Evolutionary conservation across 352 stramenopile species (phyloP).

Genomic region (Discostella stelligera): DNA sequence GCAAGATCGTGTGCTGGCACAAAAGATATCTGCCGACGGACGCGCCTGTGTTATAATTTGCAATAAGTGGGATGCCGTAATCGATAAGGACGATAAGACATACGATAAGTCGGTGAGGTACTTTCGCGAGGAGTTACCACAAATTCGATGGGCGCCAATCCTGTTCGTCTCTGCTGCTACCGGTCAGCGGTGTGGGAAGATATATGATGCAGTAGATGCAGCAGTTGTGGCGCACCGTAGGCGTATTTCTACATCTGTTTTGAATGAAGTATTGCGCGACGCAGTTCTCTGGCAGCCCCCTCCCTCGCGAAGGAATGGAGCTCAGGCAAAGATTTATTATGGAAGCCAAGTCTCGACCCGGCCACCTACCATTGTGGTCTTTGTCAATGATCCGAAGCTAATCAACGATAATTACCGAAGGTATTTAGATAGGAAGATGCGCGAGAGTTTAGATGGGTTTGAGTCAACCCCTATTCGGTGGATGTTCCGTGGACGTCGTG

Average conservation of each 20-base stretch:
- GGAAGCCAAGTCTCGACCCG: conserved; percentile 84
- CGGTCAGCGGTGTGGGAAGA: conserved; percentile 85
- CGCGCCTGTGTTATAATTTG: conserved; percentile 85
- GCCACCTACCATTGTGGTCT: conserved; percentile 85
- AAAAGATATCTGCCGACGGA: conserved; percentile 81
- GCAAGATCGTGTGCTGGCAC: conserved; percentile 85
- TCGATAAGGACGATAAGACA: conserved; percentile 85
- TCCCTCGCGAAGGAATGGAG: conserved; percentile 74
- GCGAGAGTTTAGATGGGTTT: conserved; percentile 82
- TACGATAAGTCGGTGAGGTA: conserved; percentile 82
- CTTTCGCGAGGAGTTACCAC: conserved; percentile 74
- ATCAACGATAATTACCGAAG: conserved; percentile 86
- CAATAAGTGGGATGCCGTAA: conserved; percentile 88
- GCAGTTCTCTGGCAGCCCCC: conserved; percentile 86
- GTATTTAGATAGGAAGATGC: conserved; percentile 87
- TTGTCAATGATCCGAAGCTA: conserved; percentile 86
- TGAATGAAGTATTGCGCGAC: conserved; percentile 87
- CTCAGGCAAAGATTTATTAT: conserved; percentile 87
- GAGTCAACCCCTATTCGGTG: conserved; percentile 82
- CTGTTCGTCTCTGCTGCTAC: conserved; percentile 86
- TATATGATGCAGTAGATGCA: conserved; percentile 84
- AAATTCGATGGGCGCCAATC: conserved; percentile 84
- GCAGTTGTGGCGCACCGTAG: conserved; percentile 79
- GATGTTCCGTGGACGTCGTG: conserved; percentile 79
- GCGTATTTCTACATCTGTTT: conserved; percentile 83